These are phyloP conservation scores for Sclerospora graminicola DNA, from an alignment of 352 stramenopile genomes.

Conservation along the genomic window DNA sequence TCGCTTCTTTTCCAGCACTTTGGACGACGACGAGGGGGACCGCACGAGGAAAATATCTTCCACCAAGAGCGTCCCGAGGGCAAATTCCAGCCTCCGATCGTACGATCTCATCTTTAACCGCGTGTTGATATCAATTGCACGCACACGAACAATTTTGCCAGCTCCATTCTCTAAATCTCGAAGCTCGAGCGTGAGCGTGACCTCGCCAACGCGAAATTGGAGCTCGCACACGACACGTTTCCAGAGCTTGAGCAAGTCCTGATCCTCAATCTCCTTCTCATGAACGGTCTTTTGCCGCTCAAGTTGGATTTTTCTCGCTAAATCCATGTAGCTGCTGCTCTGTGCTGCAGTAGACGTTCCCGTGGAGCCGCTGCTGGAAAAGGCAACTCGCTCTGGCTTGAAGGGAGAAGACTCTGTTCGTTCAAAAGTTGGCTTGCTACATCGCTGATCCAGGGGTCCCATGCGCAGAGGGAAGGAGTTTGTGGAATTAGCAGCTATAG, in stretches of 20 bases:
- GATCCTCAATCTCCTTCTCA: constrained; percentile 51
- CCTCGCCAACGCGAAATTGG: constrained; percentile 43
- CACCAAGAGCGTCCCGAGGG: constrained; percentile 56
- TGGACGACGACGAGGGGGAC: constrained; percentile 9
- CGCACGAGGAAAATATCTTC: constrained; percentile 52
- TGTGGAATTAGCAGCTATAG: constrained; percentile 1
- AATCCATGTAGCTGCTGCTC: constrained; percentile 28
- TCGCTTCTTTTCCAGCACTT: constrained; percentile 27
- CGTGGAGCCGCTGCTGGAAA: constrained; percentile 21
- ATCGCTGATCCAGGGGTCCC: constrained; percentile 3
- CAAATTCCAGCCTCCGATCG: constrained; percentile 61
- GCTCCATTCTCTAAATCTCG: constrained; percentile 24
- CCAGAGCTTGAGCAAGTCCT: constrained; percentile 74
- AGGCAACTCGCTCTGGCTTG: constrained; percentile 8
- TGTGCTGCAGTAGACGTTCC: constrained; percentile 7
- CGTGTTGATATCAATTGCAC: constrained; percentile 49
- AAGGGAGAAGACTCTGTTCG: constrained; percentile 20
- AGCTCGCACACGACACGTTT: constrained; percentile 53
- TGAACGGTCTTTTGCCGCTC: constrained; percentile 23
- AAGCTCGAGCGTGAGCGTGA: constrained; percentile 46
- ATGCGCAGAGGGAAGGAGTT: constrained; percentile 2
- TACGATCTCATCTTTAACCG: constrained; percentile 53
- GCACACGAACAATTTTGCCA: constrained; percentile 46
- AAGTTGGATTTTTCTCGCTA: constrained; percentile 27
- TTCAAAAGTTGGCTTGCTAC: constrained; percentile 24